Evolutionary conservation across 768 basidiomycete genomes (phyloP).

Genomic region (Mycena capillaripes): DNA sequence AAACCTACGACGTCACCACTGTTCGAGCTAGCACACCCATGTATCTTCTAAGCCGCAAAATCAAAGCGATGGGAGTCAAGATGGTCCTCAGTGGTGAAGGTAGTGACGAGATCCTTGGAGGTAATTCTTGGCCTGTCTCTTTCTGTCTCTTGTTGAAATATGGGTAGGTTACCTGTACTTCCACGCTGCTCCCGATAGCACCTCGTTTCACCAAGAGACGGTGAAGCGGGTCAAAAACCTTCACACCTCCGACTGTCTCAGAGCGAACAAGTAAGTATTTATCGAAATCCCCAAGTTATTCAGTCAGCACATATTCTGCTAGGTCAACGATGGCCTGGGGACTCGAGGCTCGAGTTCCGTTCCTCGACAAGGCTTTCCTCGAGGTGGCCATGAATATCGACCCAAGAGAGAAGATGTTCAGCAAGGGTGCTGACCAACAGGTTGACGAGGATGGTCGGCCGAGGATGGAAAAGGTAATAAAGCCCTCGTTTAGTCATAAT

Average conservation of each 20-base stretch:
- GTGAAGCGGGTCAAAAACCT: slow-evolving; percentile 97
- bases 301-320: slow-evolving; percentile 7
- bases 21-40: slow-evolving; percentile 98
- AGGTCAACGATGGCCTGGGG: slow-evolving; percentile 99
- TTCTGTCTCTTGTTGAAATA: slow-evolving; percentile 3
- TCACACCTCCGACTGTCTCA: slow-evolving; percentile 96
- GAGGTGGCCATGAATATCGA: slow-evolving; percentile 94
- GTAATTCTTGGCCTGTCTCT: slow-evolving; percentile 53
- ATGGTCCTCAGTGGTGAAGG: slow-evolving; percentile 99
- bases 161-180: slow-evolving; percentile 95
- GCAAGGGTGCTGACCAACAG: slow-evolving; percentile 81
- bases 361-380: slow-evolving; percentile 97
- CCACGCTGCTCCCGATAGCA: slow-evolving; percentile 93
- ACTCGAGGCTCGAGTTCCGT: slow-evolving; percentile 97
- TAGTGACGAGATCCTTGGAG: slow-evolving; percentile 97
- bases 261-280: slow-evolving; percentile 91
- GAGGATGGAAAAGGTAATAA: slow-evolving; percentile 92
- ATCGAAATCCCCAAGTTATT: background rate
- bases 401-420: slow-evolving; percentile 90
- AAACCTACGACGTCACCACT: slow-evolving; percentile 99
- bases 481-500: slow-evolving; percentile 53
- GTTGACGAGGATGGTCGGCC: slow-evolving; percentile 89
- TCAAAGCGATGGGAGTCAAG: slow-evolving; percentile 99
- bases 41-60: slow-evolving; percentile 98
- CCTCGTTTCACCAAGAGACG: slow-evolving; percentile 94